Evolutionary conservation across 768 basidiomycete genomes (phyloP).

Genomic region (Candolleomyces eurysporus): DNA sequence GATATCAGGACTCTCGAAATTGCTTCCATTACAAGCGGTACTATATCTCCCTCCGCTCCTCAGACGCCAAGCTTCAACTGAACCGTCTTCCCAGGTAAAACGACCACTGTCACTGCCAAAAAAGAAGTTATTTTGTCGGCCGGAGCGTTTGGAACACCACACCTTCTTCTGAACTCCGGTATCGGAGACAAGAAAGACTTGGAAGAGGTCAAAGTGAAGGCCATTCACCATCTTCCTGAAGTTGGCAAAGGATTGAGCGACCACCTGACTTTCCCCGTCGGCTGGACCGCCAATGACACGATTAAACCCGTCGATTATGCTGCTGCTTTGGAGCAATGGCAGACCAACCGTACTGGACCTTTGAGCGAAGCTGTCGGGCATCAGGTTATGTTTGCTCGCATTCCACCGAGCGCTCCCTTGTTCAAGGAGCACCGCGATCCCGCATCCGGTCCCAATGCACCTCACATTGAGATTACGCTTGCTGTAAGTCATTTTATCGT

Average conservation of each 20-base stretch:
- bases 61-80: no score
- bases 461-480: slow-evolving; percentile 15
- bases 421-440: slow-evolving; percentile 9
- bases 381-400: slow-evolving; percentile 15
- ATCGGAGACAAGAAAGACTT: slow-evolving; percentile 25
- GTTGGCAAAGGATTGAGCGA: slow-evolving; percentile 29
- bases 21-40: neutral
- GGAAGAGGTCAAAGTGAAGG: slow-evolving; percentile 14
- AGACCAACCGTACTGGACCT: slow-evolving; percentile 19
- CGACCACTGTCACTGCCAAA: slow-evolving; percentile 26
- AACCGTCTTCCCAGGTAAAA: neutral
- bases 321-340: slow-evolving; percentile 8
- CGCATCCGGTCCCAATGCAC: slow-evolving; percentile 13
- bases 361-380: slow-evolving; percentile 18
- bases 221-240: slow-evolving; percentile 21
- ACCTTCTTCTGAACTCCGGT: slow-evolving; percentile 28
- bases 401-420: slow-evolving; percentile 6
- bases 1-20: slow-evolving; percentile 4
- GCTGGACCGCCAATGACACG: slow-evolving; percentile 22
- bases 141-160: slow-evolving; percentile 31
- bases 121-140: slow-evolving; percentile 50
- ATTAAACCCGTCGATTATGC: slow-evolving; percentile 9
- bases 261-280: slow-evolving; percentile 22
- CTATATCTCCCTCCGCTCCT: no score
- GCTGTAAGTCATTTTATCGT: neutral